Evolutionary conservation across 2,329 filamentous ascomycete species (phyloP).

Genomic region (Rachicladosporium sp.): DNA sequence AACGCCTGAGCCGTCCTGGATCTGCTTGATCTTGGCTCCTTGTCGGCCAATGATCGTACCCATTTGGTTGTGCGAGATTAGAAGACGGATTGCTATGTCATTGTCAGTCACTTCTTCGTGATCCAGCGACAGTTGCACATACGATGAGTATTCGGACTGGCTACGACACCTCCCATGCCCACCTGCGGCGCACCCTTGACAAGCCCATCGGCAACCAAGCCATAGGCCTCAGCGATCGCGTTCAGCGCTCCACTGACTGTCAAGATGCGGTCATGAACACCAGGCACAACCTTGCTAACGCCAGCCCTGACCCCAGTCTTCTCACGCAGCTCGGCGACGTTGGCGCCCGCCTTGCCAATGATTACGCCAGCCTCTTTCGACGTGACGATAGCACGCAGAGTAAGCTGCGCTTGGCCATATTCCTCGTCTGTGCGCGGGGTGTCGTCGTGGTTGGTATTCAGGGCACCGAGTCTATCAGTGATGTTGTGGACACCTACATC

Average conservation of each 20-base stretch:
- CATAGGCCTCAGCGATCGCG: slow-evolving; percentile 81
- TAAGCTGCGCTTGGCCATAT: slow-evolving; percentile 84
- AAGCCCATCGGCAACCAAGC: slow-evolving; percentile 80
- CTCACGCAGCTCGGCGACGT: slow-evolving; percentile 90
- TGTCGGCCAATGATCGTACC: slow-evolving; percentile 96
- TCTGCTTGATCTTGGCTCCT: slow-evolving; percentile 98
- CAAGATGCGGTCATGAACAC: slow-evolving; percentile 91
- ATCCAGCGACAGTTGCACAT: slow-evolving; percentile 32
- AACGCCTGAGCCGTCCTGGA: slow-evolving; percentile 90
- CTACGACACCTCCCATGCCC: slow-evolving; percentile 86
- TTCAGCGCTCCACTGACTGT: slow-evolving; percentile 87
- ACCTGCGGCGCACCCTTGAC: slow-evolving; percentile 88
- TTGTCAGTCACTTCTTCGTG: slow-evolving; percentile 2
- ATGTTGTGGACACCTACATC: slow-evolving; percentile 23
- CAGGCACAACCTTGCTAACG: slow-evolving; percentile 96
- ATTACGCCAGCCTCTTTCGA: slow-evolving; percentile 98
- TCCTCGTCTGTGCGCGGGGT: slow-evolving; percentile 95
- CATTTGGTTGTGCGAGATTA: slow-evolving; percentile 99
- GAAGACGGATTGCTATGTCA: slow-evolving; percentile 72
- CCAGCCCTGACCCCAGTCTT: slow-evolving; percentile 97
- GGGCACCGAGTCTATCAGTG: slow-evolving; percentile 29
- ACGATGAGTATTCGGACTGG: slow-evolving; percentile 90
- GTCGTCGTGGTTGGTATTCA: slow-evolving; percentile 49
- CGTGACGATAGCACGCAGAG: slow-evolving; percentile 91
- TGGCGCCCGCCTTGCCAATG: slow-evolving; percentile 97